Percentiles rank a stretch among this genome's conserved stretches.
These are phyloP conservation scores for Schizochytrium sp. DNA, from an alignment of 108 stramenopile species.

Conservation along the genomic window DNA sequence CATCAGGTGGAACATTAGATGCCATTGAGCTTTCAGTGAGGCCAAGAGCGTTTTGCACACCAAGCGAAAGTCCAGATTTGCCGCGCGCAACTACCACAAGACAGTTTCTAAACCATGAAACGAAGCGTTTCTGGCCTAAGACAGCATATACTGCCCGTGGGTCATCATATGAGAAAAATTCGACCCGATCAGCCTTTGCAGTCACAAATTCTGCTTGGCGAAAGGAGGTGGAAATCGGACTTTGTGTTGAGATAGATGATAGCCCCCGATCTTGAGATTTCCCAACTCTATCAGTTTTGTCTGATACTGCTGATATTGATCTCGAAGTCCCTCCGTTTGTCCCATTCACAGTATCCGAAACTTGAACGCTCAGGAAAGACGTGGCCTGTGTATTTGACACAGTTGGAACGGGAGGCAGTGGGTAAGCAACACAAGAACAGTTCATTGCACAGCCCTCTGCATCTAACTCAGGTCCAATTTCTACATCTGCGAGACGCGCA, in stretches of 20 bases:
- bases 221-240: not conserved
- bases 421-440: conserved; percentile 28
- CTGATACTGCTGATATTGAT: too few relatives aligned
- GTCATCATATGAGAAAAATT: conserved; percentile 68
- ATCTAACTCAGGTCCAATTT: conserved; percentile 35
- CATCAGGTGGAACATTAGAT: not conserved
- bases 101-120: conserved; percentile 63
- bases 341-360: too few relatives aligned
- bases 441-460: not conserved
- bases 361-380: not conserved
- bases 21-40: conserved; percentile 11
- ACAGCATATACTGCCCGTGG: conserved; percentile 69
- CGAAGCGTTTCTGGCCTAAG: conserved; percentile 66
- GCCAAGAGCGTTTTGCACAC: conserved; percentile 50
- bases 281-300: too few relatives aligned
- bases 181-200: conserved; percentile 70
- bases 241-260: too few relatives aligned
- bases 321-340: too few relatives aligned
- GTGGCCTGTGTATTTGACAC: not conserved
- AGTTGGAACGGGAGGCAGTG: not conserved
- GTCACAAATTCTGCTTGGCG: conserved; percentile 65
- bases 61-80: conserved; percentile 59
- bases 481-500: conserved; percentile 18
- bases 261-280: too few relatives aligned
- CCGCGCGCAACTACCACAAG: conserved; percentile 69